Evolutionary conservation across 2,329 filamentous ascomycete species (phyloP).

Genomic region (Seiridium cupressi): DNA sequence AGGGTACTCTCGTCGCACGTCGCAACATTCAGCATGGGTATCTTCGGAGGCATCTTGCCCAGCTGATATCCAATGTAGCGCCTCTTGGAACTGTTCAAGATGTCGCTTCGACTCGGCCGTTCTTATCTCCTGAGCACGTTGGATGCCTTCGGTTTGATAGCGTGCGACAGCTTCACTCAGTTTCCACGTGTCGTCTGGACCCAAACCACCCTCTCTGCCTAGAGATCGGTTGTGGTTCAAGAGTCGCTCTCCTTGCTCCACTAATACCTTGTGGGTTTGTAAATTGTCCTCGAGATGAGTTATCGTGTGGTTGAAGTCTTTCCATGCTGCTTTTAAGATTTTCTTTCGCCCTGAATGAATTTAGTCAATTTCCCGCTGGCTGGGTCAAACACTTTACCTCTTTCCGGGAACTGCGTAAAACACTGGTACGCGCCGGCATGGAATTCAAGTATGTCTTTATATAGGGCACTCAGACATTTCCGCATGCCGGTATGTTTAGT

Average conservation of each 20-base stretch:
- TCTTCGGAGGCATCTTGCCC: slow-evolving; percentile 8
- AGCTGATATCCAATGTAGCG: slow-evolving; percentile 16
- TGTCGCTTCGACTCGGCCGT: slow-evolving; percentile 4
- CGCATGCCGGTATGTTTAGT: slow-evolving; percentile 12
- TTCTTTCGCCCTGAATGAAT: slow-evolving; percentile 8
- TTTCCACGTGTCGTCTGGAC: not conserved
- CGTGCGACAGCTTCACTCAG: not conserved
- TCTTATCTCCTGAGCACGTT: not conserved
- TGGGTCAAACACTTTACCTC: not conserved
- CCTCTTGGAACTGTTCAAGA: slow-evolving; percentile 11
- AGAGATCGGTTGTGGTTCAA: not conserved
- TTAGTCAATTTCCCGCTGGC: not conserved
- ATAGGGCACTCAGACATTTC: slow-evolving; percentile 19
- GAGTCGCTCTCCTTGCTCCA: slow-evolving; percentile 1
- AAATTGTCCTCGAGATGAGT: slow-evolving; percentile 8
- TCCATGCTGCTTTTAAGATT: slow-evolving; percentile 14
- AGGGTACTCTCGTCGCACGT: slow-evolving; percentile 9
- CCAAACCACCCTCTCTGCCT: not conserved
- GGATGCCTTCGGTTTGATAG: not conserved
- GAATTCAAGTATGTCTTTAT: slow-evolving; percentile 19
- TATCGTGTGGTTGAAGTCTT: slow-evolving; percentile 9
- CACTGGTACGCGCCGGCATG: slow-evolving; percentile 15
- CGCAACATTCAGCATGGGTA: slow-evolving; percentile 11
- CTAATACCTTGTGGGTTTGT: slow-evolving; percentile 9
- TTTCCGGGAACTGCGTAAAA: slow-evolving; percentile 11